phyloP scores from a whole-genome alignment of 1,284 basidiomycete species.

The Apiotrichum veenhuisii region DNA sequence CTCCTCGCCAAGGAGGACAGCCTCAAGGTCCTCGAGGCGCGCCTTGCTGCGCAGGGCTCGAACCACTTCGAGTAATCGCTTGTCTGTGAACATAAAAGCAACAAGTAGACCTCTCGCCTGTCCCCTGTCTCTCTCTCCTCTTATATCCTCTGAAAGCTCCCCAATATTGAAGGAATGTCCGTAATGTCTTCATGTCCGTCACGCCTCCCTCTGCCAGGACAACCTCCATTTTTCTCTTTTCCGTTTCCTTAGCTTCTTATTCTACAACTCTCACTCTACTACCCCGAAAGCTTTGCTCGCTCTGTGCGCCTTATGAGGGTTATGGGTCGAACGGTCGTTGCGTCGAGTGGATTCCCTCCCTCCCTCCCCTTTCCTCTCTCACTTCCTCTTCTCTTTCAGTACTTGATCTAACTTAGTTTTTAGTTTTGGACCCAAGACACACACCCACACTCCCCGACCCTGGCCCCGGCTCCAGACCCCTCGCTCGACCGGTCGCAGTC shows the following conservation, averaged over 20 bases:
- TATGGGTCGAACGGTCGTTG: not conserved
- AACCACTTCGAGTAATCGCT: slow-evolving; percentile 15
- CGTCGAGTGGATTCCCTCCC: no score
- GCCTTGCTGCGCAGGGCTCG: slow-evolving; percentile 29
- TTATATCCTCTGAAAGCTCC: not conserved
- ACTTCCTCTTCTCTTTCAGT: no score
- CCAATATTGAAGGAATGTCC: slow-evolving; percentile 14
- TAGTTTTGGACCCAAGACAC: no score
- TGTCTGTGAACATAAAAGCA: slow-evolving; percentile 2
- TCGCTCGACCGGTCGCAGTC: not conserved
- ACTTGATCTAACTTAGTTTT: no score
- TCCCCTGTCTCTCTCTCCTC: not conserved
- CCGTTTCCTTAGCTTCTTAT: not conserved
- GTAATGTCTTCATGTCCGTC: slow-evolving; percentile 14
- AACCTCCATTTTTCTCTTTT: not conserved
- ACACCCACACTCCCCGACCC: no score
- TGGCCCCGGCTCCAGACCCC: not conserved
- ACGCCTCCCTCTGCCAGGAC: not conserved
- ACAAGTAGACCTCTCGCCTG: slow-evolving; percentile 26
- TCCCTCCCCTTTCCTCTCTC: no score
- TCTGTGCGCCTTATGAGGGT: not conserved
- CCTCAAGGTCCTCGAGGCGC: slow-evolving; percentile 50
- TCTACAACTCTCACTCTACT: not conserved
- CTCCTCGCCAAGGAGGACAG: slow-evolving; percentile 84
- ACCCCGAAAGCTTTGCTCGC: not conserved